phyloP scores from a whole-genome alignment of 495 filamentous ascomycete genomes.

The Thermochaetoides thermophila region DNA sequence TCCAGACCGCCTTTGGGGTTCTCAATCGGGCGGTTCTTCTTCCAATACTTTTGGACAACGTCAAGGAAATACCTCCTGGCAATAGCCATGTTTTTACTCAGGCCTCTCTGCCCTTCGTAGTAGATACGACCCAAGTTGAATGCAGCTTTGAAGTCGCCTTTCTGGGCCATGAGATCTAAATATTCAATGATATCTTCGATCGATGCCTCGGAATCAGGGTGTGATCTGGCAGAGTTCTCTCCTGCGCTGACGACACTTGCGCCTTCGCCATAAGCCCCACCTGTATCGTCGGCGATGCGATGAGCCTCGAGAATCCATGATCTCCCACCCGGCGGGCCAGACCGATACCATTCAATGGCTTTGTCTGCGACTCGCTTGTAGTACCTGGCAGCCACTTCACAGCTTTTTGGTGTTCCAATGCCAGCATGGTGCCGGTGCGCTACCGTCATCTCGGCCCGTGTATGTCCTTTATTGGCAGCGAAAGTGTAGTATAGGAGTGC shows the following conservation, averaged over 20 bases:
- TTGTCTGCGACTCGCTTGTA: slow-evolving; percentile 94
- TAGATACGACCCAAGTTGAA: slow-evolving; percentile 78
- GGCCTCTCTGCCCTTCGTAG: slow-evolving; percentile 70
- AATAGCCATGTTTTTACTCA: slow-evolving; percentile 55
- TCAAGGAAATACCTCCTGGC: slow-evolving; percentile 73
- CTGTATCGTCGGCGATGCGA: slow-evolving; percentile 72
- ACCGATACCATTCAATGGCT: slow-evolving; percentile 68
- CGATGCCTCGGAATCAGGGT: slow-evolving; percentile 61
- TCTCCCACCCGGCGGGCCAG: slow-evolving; percentile 83
- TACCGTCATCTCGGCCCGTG: slow-evolving; percentile 82
- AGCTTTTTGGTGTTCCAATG: slow-evolving; percentile 72
- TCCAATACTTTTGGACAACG: slow-evolving; percentile 80
- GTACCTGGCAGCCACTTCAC: slow-evolving; percentile 69
- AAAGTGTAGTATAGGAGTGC: slow-evolving; percentile 90
- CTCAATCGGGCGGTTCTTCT: slow-evolving; percentile 35
- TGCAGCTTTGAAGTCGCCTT: slow-evolving; percentile 83
- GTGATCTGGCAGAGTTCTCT: slow-evolving; percentile 59
- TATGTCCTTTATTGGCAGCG: slow-evolving; percentile 72
- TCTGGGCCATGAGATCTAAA: slow-evolving; percentile 81
- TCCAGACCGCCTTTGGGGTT: slow-evolving; percentile 45
- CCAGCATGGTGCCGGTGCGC: slow-evolving; percentile 78
- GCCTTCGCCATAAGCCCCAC: slow-evolving; percentile 89
- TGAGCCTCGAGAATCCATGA: slow-evolving; percentile 60
- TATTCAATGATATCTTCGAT: slow-evolving; percentile 93
- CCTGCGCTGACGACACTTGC: slow-evolving; percentile 86